Percentiles rank a stretch among this genome's conserved stretches.
These are phyloP conservation scores for Speleostelium caveatum DNA, from an alignment of 78 protist species.

Conservation along the genomic window DNA sequence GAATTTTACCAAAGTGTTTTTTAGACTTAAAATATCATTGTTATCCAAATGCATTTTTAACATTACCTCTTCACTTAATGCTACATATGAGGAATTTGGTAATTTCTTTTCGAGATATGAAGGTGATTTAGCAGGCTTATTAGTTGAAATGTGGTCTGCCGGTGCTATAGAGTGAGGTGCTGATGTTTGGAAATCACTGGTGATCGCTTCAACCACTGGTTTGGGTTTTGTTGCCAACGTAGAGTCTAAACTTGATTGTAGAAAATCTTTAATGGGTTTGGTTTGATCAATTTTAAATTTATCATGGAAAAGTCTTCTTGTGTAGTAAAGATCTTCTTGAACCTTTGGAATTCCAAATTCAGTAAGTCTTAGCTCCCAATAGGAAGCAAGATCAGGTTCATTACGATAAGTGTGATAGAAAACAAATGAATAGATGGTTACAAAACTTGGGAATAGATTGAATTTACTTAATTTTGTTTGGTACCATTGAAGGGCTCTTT, in stretches of 20 bases:
- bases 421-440: not conserved
- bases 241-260: too few relatives aligned
- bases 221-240: too few relatives aligned
- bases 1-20: not conserved
- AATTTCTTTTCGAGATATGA: too few relatives aligned
- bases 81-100: too few relatives aligned
- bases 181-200: not conserved
- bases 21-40: too few relatives aligned
- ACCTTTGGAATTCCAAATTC: not conserved
- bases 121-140: too few relatives aligned
- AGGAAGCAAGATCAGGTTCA: not conserved
- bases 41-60: not conserved
- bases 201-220: too few relatives aligned
- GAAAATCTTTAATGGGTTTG: not conserved
- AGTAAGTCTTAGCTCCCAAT: not conserved
- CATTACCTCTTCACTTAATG: not conserved
- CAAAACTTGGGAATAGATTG: not conserved
- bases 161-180: too few relatives aligned
- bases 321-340: not conserved
- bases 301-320: not conserved
- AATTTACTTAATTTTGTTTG: not conserved
- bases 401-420: not conserved
- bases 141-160: not conserved
- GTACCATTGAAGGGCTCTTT: not conserved
- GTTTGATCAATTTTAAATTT: too few relatives aligned